Conservation (phyloP, 805 yeast species). For the Hanseniaspora meyeri region DNA sequence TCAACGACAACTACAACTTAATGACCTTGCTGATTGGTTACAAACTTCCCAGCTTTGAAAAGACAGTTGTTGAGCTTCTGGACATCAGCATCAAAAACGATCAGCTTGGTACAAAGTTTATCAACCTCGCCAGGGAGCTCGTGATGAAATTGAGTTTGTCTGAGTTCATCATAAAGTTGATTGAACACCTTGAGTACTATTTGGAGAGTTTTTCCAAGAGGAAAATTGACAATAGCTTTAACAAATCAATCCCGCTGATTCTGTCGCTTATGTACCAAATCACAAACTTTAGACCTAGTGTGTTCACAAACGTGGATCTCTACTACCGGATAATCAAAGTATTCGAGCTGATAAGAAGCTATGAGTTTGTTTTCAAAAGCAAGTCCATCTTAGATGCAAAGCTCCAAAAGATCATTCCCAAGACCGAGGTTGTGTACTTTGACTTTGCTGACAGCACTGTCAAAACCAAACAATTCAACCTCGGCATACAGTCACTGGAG, state of each 20-base stretch:
- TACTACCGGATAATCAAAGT: slow-evolving; percentile 21
- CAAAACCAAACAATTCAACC: not conserved
- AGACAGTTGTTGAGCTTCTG: not conserved
- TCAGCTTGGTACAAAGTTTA: not conserved
- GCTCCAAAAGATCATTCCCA: not conserved
- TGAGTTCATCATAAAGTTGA: slow-evolving; percentile 2
- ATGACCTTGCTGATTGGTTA: not conserved
- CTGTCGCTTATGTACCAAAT: slow-evolving; percentile 45
- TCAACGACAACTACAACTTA: slow-evolving; percentile 9
- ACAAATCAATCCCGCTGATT: slow-evolving; percentile 40
- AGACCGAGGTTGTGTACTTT: not conserved
- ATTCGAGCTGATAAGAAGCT: not conserved
- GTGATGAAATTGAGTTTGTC: not conserved
- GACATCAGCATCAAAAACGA: not conserved
- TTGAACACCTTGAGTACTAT: not conserved
- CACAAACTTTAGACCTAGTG: slow-evolving; percentile 49
- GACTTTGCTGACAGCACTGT: not conserved
- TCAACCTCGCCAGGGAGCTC: not conserved
- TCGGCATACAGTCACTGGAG: slow-evolving; percentile 3
- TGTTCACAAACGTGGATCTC: slow-evolving; percentile 34
- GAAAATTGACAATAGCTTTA: not conserved
- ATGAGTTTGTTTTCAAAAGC: slow-evolving; percentile 11
- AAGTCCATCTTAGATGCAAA: slow-evolving; percentile 2
- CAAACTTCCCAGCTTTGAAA: slow-evolving; percentile 4
- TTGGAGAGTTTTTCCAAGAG: slow-evolving; percentile 21